Evolutionary conservation across 495 filamentous ascomycete genomes (phyloP).

Genomic region (Wilcoxina mikolae): DNA sequence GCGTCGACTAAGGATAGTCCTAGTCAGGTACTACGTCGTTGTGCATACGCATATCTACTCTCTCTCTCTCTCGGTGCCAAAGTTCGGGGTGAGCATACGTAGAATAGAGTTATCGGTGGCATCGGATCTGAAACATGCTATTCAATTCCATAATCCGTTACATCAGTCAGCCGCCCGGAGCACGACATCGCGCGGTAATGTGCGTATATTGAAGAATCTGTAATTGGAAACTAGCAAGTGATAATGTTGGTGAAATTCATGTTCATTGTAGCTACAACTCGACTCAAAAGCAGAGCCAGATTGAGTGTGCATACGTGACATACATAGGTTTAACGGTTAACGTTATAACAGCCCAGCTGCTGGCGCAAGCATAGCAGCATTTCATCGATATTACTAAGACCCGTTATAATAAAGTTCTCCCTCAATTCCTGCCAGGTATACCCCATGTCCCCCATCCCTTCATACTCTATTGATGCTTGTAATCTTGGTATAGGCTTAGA

Average conservation of each 20-base stretch:
- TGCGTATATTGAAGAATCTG: neutral
- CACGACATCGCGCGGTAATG: too few species aligned
- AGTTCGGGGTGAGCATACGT: neutral
- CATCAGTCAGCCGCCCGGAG: too few species aligned
- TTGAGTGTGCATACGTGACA: neutral
- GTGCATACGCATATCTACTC: neutral
- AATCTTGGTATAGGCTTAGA: too few species aligned
- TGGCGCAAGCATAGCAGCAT: neutral
- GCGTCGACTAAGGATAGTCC: neutral
- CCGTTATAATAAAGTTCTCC: neutral
- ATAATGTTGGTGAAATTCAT: neutral
- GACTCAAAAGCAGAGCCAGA: neutral
- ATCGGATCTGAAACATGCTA: neutral
- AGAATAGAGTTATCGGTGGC: neutral
- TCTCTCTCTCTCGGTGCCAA: neutral
- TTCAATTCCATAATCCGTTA: neutral
- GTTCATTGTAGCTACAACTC: neutral
- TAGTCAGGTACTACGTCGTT: neutral
- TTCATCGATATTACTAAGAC: neutral
- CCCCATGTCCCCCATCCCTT: neutral
- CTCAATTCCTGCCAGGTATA: neutral
- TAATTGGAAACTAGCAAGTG: neutral
- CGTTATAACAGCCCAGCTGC: too few species aligned
- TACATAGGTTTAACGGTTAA: too few species aligned
- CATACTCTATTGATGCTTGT: neutral